phyloP scores from a whole-genome alignment of 208 protist genomes.

The Wallacemonas rigidus region DNA sequence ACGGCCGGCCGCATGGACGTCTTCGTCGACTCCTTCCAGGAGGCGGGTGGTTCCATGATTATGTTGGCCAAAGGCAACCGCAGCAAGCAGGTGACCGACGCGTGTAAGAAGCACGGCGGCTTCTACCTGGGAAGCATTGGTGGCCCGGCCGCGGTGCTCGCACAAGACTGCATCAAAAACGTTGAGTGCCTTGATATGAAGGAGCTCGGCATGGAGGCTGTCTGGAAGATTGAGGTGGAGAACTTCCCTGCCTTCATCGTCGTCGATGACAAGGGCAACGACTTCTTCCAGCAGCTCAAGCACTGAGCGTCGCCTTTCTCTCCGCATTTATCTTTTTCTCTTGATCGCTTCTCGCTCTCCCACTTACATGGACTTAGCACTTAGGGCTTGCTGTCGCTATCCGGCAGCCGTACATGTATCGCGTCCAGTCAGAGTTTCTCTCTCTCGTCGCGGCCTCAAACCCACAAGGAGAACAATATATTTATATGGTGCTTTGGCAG shows the following conservation, averaged over 20 bases:
- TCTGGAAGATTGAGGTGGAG: constrained; percentile 96
- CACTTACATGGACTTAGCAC: constrained; percentile 12
- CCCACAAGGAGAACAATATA: background rate
- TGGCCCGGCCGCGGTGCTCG: constrained; percentile 96
- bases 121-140: constrained; percentile 98
- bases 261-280: constrained; percentile 98
- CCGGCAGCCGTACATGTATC: too few species aligned
- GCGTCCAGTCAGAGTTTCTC: too few species aligned
- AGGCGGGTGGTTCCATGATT: constrained; percentile 88
- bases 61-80: constrained; percentile 98
- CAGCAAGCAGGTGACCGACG: constrained; percentile 86
- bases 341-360: background rate
- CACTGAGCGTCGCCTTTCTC: constrained; percentile 18
- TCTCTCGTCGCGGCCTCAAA: too few species aligned
- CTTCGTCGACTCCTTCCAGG: constrained; percentile 95
- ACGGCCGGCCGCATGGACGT: constrained; percentile 97
- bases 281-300: constrained; percentile 93
- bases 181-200: constrained; percentile 92
- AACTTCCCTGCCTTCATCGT: constrained; percentile 98
- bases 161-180: constrained; percentile 92
- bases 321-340: background rate
- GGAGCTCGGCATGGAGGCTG: constrained; percentile 93
- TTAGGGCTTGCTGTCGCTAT: background rate
- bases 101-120: constrained; percentile 95
- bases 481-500: too few species aligned